Conservation (phyloP, 306 rosid genomes). For the Cicer bijugum region DNA sequence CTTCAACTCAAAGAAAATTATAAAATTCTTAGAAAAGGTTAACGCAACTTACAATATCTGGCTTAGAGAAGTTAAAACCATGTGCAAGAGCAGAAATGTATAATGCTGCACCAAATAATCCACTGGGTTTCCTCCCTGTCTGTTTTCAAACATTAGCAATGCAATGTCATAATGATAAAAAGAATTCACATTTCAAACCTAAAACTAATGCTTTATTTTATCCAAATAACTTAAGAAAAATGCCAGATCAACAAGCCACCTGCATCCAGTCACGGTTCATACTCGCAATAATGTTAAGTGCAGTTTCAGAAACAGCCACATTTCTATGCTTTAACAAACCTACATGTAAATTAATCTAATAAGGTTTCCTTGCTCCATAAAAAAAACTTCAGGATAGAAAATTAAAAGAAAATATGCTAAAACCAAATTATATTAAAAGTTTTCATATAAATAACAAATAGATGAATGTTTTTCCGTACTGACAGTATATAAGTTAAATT, state of each 20-base stretch:
- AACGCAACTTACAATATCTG: slow-evolving; percentile 70
- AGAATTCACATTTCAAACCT: neutral
- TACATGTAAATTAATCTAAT: slow-evolving; percentile 32
- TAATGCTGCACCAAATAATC: slow-evolving; percentile 89
- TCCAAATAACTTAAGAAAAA: neutral
- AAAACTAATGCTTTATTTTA: slow-evolving; percentile 16
- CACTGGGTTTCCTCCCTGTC: slow-evolving; percentile 97
- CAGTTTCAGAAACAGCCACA: slow-evolving; percentile 66
- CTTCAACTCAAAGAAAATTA: slow-evolving; percentile 12
- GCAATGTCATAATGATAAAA: slow-evolving; percentile 5
- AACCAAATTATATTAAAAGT: slow-evolving; percentile 11
- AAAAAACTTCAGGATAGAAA: neutral
- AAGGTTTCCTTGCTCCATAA: slow-evolving; percentile 2
- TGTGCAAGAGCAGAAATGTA: slow-evolving; percentile 77
- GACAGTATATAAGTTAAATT: neutral
- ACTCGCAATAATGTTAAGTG: slow-evolving; percentile 68
- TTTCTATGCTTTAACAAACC: slow-evolving; percentile 52
- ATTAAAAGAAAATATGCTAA: neutral
- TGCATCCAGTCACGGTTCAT: slow-evolving; percentile 98
- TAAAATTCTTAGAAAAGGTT: slow-evolving; percentile 19
- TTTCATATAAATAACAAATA: neutral
- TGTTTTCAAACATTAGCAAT: slow-evolving; percentile 46
- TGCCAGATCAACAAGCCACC: slow-evolving; percentile 51
- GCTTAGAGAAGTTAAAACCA: slow-evolving; percentile 67
- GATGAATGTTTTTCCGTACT: slow-evolving; percentile 3